Percentiles rank a stretch among this genome's conserved stretches.
phyloP scores from a whole-genome alignment of 1,284 basidiomycete genomes.

The Takashimella tepidaria region DNA sequence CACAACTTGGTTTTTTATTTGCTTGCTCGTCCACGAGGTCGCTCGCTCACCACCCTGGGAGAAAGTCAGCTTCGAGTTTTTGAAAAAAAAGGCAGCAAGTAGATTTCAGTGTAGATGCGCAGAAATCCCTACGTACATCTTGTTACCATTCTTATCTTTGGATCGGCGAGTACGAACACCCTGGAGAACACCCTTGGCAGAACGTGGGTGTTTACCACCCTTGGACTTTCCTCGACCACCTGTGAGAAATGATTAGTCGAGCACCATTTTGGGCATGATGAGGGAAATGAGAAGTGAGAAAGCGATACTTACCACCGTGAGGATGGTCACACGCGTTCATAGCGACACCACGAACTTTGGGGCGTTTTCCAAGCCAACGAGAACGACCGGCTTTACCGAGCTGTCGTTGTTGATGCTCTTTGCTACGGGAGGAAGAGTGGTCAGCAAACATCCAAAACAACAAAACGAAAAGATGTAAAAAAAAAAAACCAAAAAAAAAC shows the following conservation, averaged over 20 bases:
- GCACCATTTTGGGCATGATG: background rate
- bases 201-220: constrained; percentile 87
- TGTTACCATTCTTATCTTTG: constrained; percentile 86
- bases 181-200: constrained; percentile 88
- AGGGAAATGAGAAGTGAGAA: background rate
- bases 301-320: constrained; percentile 69
- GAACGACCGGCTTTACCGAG: constrained; percentile 88
- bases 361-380: constrained; percentile 82
- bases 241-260: too few species aligned
- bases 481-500: too few species aligned
- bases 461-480: too few species aligned
- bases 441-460: too few species aligned
- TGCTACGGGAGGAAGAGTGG: constrained; percentile 38
- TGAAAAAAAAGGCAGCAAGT: too few species aligned
- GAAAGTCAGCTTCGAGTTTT: too few species aligned
- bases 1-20: constrained; percentile 9
- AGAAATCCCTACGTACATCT: constrained; percentile 56
- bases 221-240: constrained; percentile 96
- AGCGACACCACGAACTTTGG: constrained; percentile 90
- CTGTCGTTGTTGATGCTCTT: constrained; percentile 75
- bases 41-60: constrained; percentile 66
- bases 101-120: too few species aligned
- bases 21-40: constrained; percentile 65
- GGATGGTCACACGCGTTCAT: constrained; percentile 99
- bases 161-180: constrained; percentile 89